These are phyloP conservation scores for Prosopis cineraria DNA, from an alignment of 306 rosid species.

Conservation along the genomic window DNA sequence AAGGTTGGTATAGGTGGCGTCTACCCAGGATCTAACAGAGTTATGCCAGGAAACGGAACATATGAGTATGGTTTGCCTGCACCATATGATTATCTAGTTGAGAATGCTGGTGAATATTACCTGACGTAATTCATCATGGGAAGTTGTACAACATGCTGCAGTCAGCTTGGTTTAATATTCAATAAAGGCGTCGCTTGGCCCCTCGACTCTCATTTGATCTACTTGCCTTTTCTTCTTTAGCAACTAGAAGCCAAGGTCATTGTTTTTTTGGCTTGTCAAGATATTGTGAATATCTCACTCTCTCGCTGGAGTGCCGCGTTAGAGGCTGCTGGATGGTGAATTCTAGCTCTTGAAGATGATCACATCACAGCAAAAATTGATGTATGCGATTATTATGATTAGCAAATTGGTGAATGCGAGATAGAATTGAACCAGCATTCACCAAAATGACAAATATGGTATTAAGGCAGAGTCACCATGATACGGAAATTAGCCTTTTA, in stretches of 20 bases:
- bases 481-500: constrained; percentile 30
- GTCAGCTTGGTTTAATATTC: constrained; percentile 38
- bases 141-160: constrained; percentile 42
- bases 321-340: constrained; percentile 48
- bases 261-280: constrained; percentile 55
- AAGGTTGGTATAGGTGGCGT: constrained; percentile 66
- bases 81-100: constrained; percentile 76
- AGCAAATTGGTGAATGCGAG: constrained; percentile 35
- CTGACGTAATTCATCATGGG: constrained; percentile 48
- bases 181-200: constrained; percentile 26
- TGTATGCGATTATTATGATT: constrained; percentile 41
- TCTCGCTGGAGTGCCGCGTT: constrained; percentile 38
- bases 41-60: constrained; percentile 58
- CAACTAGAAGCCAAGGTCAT: constrained; percentile 52
- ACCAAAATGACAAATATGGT: constrained; percentile 31
- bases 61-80: constrained; percentile 63
- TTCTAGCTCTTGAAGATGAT: constrained; percentile 53
- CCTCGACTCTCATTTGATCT: constrained; percentile 7
- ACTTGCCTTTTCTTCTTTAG: constrained; percentile 10
- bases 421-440: constrained; percentile 37
- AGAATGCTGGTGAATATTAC: constrained; percentile 63
- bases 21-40: constrained; percentile 59
- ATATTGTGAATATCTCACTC: constrained; percentile 65
- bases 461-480: neutral
- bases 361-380: constrained; percentile 32